Conservation (phyloP, 495 filamentous ascomycete genomes). For the Achaetomiella virescens region DNA sequence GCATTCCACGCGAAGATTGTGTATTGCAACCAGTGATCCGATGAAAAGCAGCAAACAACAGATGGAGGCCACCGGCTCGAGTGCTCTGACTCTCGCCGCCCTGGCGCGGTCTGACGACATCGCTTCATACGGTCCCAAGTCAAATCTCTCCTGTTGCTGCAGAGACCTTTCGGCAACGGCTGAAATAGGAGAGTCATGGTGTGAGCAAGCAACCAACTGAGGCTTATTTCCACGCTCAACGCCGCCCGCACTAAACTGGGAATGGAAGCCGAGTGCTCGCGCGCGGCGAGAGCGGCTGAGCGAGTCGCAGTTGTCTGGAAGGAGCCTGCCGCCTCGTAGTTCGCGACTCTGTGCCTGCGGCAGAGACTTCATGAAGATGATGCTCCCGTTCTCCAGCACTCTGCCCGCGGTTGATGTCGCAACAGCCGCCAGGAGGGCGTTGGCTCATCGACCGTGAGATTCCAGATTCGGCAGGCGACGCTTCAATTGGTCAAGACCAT, state of each 20-base stretch:
- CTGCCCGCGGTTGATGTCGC: too few species aligned
- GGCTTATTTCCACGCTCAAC: slow-evolving; percentile 4
- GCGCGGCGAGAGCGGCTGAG: neutral
- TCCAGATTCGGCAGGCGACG: neutral
- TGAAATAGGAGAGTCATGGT: neutral
- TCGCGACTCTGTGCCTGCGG: neutral
- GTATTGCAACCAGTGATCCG: neutral
- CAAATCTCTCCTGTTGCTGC: neutral
- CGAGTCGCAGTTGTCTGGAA: too few species aligned
- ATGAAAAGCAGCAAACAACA: too few species aligned
- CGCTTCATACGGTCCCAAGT: neutral
- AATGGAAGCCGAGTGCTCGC: slow-evolving; percentile 3
- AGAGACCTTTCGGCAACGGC: neutral
- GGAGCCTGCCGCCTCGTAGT: neutral
- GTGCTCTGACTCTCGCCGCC: too few species aligned
- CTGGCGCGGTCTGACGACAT: too few species aligned
- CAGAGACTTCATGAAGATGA: neutral
- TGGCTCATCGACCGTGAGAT: too few species aligned
- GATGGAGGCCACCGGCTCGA: too few species aligned
- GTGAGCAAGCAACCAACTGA: too few species aligned
- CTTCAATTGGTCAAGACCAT: neutral
- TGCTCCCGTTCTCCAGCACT: too few species aligned
- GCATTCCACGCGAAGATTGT: slow-evolving; percentile 1
- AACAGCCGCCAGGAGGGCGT: too few species aligned
- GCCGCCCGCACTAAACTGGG: neutral